Base-by-base conservation (phyloP, 495 filamentous ascomycete species). In the Trypethelium eluteriae region DNA sequence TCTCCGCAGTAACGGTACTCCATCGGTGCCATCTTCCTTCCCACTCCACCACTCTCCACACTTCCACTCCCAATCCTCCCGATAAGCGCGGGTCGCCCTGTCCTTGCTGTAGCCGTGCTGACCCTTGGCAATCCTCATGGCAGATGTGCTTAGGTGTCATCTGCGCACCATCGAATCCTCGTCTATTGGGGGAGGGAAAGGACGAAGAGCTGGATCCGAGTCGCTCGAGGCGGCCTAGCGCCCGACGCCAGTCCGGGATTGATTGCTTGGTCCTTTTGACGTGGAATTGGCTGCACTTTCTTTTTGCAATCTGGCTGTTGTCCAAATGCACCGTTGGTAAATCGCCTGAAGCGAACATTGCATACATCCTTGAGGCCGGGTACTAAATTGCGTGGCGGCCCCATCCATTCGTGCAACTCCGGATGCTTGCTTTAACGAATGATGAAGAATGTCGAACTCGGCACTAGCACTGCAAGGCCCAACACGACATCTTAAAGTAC, bases 211-310 rank as follows among this genome's bases (percentile, higher is more conserved):
- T 59, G 53, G 53, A 59, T 59, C 32, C 18, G 53, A 35, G 5
- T 36, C 25, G 3, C 34, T 32, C 6, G 18, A 4, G 34, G 53
- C 11, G 32, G 18, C 7, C 53, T 59, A 59, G 53, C 53, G 53
- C 32, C 53, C 53, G 53, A 36, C 53, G 32, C 53, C 53, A 59
- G 53, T 36, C 3, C 3, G 32, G 6, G 18, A n/a, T 34, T 59
- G 53, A 59, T 59, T 36, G 53, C 53, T 59, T 59, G 7, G 53
- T 59, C 18, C 25, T 59, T 14, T 7, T 59, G 53, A 59, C 32
- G 53, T 59, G 53, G 53, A 59, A 59, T 59, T 59, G 32, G 36
- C 18, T 59, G 53, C 12, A 14, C 49, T 59, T 59, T 34, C 32
- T 18, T 59, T 59, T 59, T 25, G 25, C 25, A 25, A 25, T 25